Percentiles rank a stretch among this genome's conserved stretches.
Conservation (phyloP, 257 asterid species). For the Prunella vulgaris region DNA sequence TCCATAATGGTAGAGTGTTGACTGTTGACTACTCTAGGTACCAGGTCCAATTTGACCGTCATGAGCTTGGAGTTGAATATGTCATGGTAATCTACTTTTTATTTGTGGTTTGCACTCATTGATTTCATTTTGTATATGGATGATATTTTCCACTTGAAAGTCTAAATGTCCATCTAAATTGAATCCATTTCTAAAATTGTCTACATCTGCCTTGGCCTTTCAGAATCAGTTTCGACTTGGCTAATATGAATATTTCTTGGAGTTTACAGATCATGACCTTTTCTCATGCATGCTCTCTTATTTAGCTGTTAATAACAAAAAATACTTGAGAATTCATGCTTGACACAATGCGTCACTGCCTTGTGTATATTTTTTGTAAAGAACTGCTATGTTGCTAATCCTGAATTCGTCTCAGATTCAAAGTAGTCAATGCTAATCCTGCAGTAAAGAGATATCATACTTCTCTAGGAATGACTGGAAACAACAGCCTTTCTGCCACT, state of each 20-base stretch:
- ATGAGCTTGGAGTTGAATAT: constrained; percentile 90
- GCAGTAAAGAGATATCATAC: too few relatives aligned
- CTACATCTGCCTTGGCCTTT: background rate
- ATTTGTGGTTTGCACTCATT: background rate
- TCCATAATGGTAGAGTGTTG: constrained; percentile 85
- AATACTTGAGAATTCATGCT: background rate
- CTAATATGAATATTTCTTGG: constrained; percentile 1
- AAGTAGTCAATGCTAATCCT: too few relatives aligned
- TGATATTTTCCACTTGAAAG: too few relatives aligned
- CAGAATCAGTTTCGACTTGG: background rate
- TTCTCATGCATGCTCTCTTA: background rate
- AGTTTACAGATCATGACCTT: background rate
- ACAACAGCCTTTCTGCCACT: background rate
- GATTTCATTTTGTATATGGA: constrained; percentile 11
- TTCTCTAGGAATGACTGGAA: background rate
- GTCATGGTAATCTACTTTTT: constrained; percentile 59
- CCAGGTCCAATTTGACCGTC: constrained; percentile 84
- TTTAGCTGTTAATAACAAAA: too few relatives aligned
- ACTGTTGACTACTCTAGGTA: constrained; percentile 87
- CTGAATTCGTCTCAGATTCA: too few relatives aligned
- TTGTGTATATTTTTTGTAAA: background rate
- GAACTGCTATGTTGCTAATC: background rate
- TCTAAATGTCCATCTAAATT: too few relatives aligned
- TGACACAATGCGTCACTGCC: background rate
- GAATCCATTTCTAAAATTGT: background rate